Evolutionary conservation across 768 basidiomycete species (phyloP).

Genomic region (Kwoniella dendrophila): DNA sequence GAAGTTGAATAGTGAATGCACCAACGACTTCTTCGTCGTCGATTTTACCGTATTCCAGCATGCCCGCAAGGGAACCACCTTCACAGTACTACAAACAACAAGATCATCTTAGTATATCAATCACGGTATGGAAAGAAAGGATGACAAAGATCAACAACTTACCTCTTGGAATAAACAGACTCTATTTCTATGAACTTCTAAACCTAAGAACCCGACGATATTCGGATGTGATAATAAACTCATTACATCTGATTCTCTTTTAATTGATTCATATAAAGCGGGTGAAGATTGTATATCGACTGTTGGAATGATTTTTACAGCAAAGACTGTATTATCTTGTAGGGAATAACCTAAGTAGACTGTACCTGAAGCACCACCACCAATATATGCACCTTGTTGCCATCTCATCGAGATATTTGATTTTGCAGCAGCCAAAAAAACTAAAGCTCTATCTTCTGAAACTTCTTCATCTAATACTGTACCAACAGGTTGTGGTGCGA

Average conservation of each 20-base stretch:
- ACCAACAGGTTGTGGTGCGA: constrained; percentile 75
- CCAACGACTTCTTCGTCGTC: constrained; percentile 96
- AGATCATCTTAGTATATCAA: neutral
- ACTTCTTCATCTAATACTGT: constrained; percentile 92
- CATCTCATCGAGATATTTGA: constrained; percentile 94
- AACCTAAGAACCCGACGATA: constrained; percentile 97
- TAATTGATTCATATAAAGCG: constrained; percentile 86
- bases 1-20: constrained; percentile 94
- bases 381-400: constrained; percentile 98
- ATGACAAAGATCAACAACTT: neutral
- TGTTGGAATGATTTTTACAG: constrained; percentile 98
- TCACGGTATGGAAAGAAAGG: neutral
- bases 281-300: constrained; percentile 88
- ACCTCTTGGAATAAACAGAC: constrained; percentile 27
- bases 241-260: constrained; percentile 96
- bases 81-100: constrained; percentile 68
- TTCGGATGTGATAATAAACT: constrained; percentile 96
- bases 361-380: constrained; percentile 98
- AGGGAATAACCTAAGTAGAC: constrained; percentile 98
- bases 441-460: constrained; percentile 87
- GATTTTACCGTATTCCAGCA: constrained; percentile 89
- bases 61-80: constrained; percentile 84
- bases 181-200: constrained; percentile 62
- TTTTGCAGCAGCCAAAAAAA: constrained; percentile 91
- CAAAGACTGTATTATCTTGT: constrained; percentile 94